Percentiles rank a stretch among this genome's conserved stretches.
phyloP scores from a whole-genome alignment of 108 stramenopile genomes.

The Cylindrotheca fusiformis region DNA sequence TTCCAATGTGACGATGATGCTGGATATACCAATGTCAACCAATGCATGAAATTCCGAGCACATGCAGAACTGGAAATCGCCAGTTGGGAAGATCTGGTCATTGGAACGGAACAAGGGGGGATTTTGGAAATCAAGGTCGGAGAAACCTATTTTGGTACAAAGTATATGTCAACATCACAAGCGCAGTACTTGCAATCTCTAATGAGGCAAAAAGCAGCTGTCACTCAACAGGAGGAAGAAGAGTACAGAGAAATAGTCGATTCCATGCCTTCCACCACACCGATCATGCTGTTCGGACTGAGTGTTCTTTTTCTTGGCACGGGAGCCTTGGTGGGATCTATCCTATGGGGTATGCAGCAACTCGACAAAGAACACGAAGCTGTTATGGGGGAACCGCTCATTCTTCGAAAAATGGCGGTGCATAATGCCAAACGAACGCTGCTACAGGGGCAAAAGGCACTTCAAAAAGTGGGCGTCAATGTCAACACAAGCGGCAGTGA shows the following conservation, averaged over 20 bases:
- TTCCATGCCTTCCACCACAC: constrained; percentile 3
- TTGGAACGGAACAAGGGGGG: constrained; percentile 46
- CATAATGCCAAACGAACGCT: too few species aligned
- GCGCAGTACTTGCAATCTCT: constrained; percentile 15
- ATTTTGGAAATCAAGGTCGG: constrained; percentile 33
- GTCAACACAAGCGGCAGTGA: constrained; percentile 3
- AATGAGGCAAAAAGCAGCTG: neutral
- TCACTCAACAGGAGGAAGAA: constrained; percentile 3
- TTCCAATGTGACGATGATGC: constrained; percentile 61
- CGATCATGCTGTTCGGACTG: neutral
- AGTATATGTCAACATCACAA: constrained; percentile 22
- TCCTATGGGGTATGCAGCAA: neutral
- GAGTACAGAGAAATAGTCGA: neutral
- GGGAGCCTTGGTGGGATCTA: neutral
- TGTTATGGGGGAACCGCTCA: neutral
- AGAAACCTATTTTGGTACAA: constrained; percentile 28
- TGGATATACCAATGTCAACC: constrained; percentile 59
- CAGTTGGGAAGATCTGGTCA: constrained; percentile 39
- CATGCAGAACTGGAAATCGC: constrained; percentile 42
- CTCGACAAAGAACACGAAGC: neutral
- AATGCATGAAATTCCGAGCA: constrained; percentile 59
- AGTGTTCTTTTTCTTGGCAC: neutral
- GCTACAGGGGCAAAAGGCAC: too few species aligned
- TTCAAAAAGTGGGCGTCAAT: too few species aligned
- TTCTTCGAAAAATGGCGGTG: neutral